Conservation (phyloP, 2,329 filamentous ascomycete genomes). For the Aspergillus terreus region DNA sequence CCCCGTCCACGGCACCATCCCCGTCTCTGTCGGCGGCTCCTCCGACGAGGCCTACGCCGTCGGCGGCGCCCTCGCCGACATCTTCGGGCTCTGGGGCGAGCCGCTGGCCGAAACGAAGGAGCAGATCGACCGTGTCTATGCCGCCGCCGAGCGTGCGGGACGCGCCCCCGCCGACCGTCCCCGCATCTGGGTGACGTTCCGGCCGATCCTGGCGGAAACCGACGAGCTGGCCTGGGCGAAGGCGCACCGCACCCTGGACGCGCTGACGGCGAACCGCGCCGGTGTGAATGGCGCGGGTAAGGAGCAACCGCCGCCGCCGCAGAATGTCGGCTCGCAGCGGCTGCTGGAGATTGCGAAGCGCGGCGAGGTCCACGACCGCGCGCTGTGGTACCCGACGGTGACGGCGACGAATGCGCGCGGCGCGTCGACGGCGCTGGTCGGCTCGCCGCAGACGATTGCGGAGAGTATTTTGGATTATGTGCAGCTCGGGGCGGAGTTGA, state of each 20-base stretch:
- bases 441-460: constrained; percentile 50
- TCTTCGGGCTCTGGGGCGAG: constrained; percentile 63
- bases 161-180: constrained; percentile 51
- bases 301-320: constrained; percentile 40
- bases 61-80: constrained; percentile 57
- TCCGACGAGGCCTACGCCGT: constrained; percentile 58
- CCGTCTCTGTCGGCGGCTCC: constrained; percentile 58
- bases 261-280: constrained; percentile 44
- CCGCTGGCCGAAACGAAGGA: constrained; percentile 61
- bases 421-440: constrained; percentile 58
- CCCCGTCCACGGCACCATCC: constrained; percentile 52
- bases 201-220: constrained; percentile 59
- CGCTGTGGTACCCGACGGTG: constrained; percentile 62
- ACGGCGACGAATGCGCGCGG: constrained; percentile 59
- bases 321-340: constrained; percentile 59
- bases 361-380: constrained; percentile 57
- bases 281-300: constrained; percentile 28
- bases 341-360: constrained; percentile 54
- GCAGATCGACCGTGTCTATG: constrained; percentile 60
- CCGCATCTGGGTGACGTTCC: constrained; percentile 62
- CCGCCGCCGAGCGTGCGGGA: constrained; percentile 56
- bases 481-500: constrained; percentile 53
- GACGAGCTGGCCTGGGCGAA: constrained; percentile 62
- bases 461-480: constrained; percentile 58
- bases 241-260: constrained; percentile 54